Base-by-base conservation (phyloP, 352 stramenopile species). In the Phytophthora sansomeana region DNA sequence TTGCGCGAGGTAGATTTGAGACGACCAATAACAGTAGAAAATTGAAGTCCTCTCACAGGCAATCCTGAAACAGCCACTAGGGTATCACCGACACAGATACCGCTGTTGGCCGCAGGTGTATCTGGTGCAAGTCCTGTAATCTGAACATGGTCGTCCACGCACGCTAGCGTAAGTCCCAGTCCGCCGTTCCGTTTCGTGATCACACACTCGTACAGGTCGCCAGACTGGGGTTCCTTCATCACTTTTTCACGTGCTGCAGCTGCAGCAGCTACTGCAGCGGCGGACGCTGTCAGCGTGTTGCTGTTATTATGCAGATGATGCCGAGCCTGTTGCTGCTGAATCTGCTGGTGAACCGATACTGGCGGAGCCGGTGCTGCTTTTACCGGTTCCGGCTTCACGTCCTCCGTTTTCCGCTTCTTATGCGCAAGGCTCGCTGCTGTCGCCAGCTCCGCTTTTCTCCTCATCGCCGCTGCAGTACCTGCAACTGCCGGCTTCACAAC, bases 61-160 rank as follows among this genome's bases (percentile, higher is more conserved):
- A 93, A 43, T 0, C 85, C 85, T 6, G 85, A 93, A 2, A 93
- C 85, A 0, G 85, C 85, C 3, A 93, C 85, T 0, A 93, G 69
- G 19, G 81, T 93, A 33, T 93, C 85, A n/a, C 85, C 85, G 3
- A 93, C 85, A 43, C 81, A 92, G 42, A 93, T 91, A 10, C 83
- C 85, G 41, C 79, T 90, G 50, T 85, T 91, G 0, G 85, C 82
- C 1, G 85, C 85, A 5, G 85, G 85, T 8, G 85, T 93, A 54
- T 92, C 85, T 0, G 83, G 83, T 2, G 82, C 81, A 8, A 93
- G 64, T 8, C 83, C 85, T 46, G 82, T 93, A 72, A 93, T 93
- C 69, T 93, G 85, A 24, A 93, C 85, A 74, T 93, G 85, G 70
- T 92, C 83, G 67, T 93, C 85, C 44, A 93, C 85, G 54, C 85